Evolutionary conservation across 768 basidiomycete species (phyloP), one percentile per base, ranked within the genome.

Genomic region (Trametes elegans): DNA sequence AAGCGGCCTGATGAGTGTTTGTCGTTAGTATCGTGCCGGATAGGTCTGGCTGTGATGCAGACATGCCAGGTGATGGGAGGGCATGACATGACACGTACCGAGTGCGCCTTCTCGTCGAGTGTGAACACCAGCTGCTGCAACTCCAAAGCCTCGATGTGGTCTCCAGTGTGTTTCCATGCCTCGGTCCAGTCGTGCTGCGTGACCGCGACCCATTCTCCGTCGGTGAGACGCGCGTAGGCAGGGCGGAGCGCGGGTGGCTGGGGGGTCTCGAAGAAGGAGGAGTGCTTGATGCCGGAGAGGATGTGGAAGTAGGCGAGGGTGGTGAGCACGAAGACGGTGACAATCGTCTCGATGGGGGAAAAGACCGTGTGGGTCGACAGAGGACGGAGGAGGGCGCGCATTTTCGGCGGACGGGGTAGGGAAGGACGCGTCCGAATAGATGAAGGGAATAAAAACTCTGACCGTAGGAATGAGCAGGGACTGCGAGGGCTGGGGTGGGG

Each of bases 241-340:
- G 90, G 77, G 3, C 79, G 74, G 23, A 85, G 73, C 0, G 75
- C 65, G 1, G 78, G 68, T 0, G 79, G 76, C 5, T 77, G 59
- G 14, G 77, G 66, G 0, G 87, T 76, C 1, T 83, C 83, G 50
- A 93, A 80, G 71, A 93, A 87, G 21, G 89, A 79, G 0, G 89
- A 92, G 64, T 93, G 85, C 64, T 95, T 94, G 66, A 98, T 89
- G 48, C 90, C 89, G 52, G 83, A 83, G 57, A 99, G 81, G 62
- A 97, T 79, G 66, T 96, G 93, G 70, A 98, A 97, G 71, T 98
- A 98, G 42, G 92, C 89, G 47, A 98, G 81, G 0, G 97, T 98
- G 19, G 90, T 88, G 56, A 95, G 70, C 65, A 94, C 83, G 70
- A 86, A 91, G 76, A 92, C 88, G 69, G 85, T 83, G 53, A 97